Percentiles rank a stretch among this genome's conserved stretches.
phyloP scores from a whole-genome alignment of 208 protist species.

The Naegleria fowleri region DNA sequence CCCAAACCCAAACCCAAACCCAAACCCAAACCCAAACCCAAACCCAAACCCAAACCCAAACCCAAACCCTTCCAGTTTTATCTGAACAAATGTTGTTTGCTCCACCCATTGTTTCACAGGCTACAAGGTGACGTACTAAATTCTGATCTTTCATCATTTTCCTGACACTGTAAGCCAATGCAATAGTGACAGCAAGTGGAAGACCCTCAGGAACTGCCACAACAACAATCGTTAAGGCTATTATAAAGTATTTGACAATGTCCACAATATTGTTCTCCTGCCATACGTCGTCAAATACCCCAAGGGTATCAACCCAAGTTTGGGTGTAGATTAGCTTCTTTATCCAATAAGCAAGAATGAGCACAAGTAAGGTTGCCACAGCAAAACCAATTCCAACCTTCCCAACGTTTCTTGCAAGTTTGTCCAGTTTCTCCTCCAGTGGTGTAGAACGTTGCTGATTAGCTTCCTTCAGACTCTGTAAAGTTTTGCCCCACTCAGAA shows the following conservation, averaged over 20 bases:
- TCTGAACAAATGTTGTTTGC: conserved; percentile 23
- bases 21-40: too few species aligned
- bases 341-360: not conserved
- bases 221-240: conserved; percentile 88
- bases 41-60: too few species aligned
- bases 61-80: conserved; percentile 60
- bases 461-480: conserved; percentile 42
- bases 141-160: conserved; percentile 88
- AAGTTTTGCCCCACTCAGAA: not conserved
- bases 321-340: not conserved
- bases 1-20: too few species aligned
- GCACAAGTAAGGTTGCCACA: not conserved
- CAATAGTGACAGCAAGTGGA: conserved; percentile 92
- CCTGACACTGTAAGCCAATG: conserved; percentile 89
- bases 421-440: conserved; percentile 57
- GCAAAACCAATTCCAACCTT: conserved; percentile 61
- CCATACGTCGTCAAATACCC: not conserved
- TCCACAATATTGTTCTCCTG: not conserved
- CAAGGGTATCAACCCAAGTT: not conserved
- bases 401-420: conserved; percentile 72
- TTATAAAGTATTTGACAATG: conserved; percentile 70
- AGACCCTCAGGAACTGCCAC: conserved; percentile 94
- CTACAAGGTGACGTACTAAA: conserved; percentile 82
- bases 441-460: conserved; percentile 34
- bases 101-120: conserved; percentile 91